Evolutionary conservation across 1,284 basidiomycete species (phyloP).

Genomic region (Chiua sp.): DNA sequence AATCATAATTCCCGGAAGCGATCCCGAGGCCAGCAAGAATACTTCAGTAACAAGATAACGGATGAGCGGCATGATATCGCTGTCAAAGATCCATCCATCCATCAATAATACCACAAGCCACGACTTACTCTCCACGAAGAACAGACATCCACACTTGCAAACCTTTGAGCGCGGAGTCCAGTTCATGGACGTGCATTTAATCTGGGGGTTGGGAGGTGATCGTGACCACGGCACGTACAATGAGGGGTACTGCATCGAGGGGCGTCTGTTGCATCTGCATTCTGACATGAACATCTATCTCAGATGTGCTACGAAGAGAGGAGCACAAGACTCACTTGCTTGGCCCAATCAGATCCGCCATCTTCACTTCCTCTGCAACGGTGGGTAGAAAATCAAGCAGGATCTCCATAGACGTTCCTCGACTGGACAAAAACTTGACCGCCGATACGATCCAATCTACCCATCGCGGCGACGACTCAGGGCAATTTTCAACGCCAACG

Average conservation of each 20-base stretch:
- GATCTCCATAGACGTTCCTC: conserved; percentile 58
- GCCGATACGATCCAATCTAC: conserved; percentile 72
- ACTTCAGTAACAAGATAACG: conserved; percentile 65
- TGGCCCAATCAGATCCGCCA: conserved; percentile 75
- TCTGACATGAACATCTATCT: conserved; percentile 42
- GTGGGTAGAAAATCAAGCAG: conserved; percentile 85
- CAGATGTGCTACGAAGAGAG: conserved; percentile 11
- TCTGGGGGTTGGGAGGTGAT: conserved; percentile 47
- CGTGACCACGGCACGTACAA: conserved; percentile 67
- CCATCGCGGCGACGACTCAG: conserved; percentile 60
- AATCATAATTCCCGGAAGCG: conserved; percentile 80
- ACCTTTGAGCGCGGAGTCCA: conserved; percentile 76
- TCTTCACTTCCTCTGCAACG: conserved; percentile 79
- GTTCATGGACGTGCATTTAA: conserved; percentile 43
- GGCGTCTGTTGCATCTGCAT: conserved; percentile 67
- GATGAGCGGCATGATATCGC: conserved; percentile 67
- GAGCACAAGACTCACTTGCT: conserved; percentile 60
- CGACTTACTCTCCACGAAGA: conserved; percentile 66
- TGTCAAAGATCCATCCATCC: conserved; percentile 29
- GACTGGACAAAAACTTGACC: conserved; percentile 60
- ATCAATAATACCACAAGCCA: not conserved
- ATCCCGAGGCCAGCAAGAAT: conserved; percentile 71
- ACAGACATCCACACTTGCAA: conserved; percentile 82
- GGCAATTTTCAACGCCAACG: conserved; percentile 77
- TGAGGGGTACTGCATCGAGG: conserved; percentile 66